phyloP scores from a whole-genome alignment of 2,329 filamentous ascomycete species.

The Curvularia hawaiiensis region DNA sequence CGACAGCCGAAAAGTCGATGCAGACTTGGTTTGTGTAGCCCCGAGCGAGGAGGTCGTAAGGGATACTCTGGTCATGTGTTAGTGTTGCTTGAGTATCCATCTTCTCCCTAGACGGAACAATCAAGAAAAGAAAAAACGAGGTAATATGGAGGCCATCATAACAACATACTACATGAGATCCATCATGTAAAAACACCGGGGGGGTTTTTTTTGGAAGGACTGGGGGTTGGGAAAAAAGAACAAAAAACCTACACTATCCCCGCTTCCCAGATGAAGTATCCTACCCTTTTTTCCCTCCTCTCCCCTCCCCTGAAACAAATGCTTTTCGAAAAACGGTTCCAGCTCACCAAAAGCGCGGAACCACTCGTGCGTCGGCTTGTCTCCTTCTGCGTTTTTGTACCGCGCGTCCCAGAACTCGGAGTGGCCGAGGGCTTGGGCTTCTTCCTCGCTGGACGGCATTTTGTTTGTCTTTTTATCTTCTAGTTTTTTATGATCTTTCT shows the following conservation, averaged over 20 bases:
- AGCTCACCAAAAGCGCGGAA: neutral
- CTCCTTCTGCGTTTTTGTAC: neutral
- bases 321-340: neutral
- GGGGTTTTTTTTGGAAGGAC: too few relatives aligned
- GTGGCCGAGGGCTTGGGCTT: neutral
- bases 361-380: neutral
- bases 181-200: too few relatives aligned
- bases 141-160: too few relatives aligned
- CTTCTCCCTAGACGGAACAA: neutral
- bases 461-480: neutral
- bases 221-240: too few relatives aligned
- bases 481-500: neutral
- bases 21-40: too few relatives aligned
- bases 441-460: neutral
- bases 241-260: neutral
- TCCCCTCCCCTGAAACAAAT: neutral
- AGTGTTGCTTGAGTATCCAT: neutral
- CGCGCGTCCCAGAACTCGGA: neutral
- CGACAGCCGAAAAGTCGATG: too few relatives aligned
- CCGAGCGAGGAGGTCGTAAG: too few relatives aligned
- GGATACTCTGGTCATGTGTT: neutral
- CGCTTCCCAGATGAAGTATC: neutral
- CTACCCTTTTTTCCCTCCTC: neutral
- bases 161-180: too few relatives aligned
- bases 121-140: neutral